A percentile compares a stretch with the other conserved stretches of the same genome.
phyloP scores from a whole-genome alignment of 176 grass and related monocot species.

The Chloris gayana region DNA sequence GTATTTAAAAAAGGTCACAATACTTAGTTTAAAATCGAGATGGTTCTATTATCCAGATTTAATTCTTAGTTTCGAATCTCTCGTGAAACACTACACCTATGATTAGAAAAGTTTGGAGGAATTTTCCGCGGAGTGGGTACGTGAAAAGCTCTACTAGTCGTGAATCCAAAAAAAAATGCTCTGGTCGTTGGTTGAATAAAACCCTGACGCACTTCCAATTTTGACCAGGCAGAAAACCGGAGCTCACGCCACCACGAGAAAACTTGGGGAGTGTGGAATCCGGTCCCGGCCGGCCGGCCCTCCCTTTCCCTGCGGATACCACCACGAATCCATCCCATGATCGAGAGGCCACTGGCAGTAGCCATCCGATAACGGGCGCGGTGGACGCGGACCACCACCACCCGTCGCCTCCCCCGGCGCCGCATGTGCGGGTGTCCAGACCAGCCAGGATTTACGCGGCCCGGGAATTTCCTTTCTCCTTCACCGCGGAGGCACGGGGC shows the following conservation, averaged over 20 bases:
- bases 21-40: too few species aligned
- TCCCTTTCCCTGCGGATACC: constrained; percentile 31
- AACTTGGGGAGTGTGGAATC: neutral
- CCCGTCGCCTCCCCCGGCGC: neutral
- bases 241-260: constrained; percentile 14
- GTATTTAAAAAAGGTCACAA: too few species aligned
- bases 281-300: too few species aligned
- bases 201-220: too few species aligned
- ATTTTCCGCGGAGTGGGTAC: neutral
- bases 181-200: too few species aligned
- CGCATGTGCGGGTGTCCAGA: constrained; percentile 26
- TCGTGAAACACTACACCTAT: neutral
- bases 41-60: too few species aligned
- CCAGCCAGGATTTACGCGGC: neutral
- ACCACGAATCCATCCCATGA: neutral
- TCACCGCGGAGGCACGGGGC: too few species aligned
- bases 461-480: neutral
- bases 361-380: constrained; percentile 5
- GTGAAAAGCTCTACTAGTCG: too few species aligned
- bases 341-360: neutral
- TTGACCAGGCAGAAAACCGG: too few species aligned
- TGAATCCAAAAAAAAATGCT: too few species aligned
- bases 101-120: neutral
- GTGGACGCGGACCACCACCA: neutral
- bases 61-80: neutral